These are phyloP conservation scores for Lathyrus sativus DNA, from an alignment of 306 rosid species.

Conservation along the genomic window DNA sequence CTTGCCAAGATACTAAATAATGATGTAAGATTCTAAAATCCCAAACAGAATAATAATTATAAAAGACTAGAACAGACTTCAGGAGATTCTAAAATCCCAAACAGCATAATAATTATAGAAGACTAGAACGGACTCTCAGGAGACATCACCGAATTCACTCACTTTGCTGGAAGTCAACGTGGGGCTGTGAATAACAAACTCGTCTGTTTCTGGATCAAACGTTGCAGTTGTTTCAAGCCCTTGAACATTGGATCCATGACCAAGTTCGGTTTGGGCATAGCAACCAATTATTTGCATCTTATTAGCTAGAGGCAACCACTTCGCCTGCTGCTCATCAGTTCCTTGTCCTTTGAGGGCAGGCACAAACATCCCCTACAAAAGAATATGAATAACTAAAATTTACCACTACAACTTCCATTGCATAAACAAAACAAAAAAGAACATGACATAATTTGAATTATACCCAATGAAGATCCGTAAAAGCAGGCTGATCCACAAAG, in stretches of 20 bases:
- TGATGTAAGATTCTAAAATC: slow-evolving; percentile 21
- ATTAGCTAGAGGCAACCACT: slow-evolving; percentile 89
- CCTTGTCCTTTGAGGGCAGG: slow-evolving; percentile 90
- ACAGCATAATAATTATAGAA: neutral
- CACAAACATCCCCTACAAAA: slow-evolving; percentile 84
- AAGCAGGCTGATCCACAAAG: slow-evolving; percentile 79
- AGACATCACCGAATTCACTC: slow-evolving; percentile 40
- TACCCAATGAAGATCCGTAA: slow-evolving; percentile 99
- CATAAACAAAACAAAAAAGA: slow-evolving; percentile 17
- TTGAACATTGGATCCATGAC: slow-evolving; percentile 98
- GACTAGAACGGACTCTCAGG: neutral
- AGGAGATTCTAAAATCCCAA: slow-evolving; percentile 18
- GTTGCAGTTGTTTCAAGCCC: slow-evolving; percentile 99
- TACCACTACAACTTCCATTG: neutral
- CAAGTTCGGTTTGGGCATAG: slow-evolving; percentile 99
- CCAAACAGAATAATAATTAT: too few species aligned
- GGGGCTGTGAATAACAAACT: slow-evolving; percentile 86
- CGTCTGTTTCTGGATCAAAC: slow-evolving; percentile 81
- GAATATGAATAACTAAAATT: slow-evolving; percentile 9
- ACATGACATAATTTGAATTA: slow-evolving; percentile 21
- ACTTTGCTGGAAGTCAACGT: slow-evolving; percentile 96
- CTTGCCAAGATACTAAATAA: slow-evolving; percentile 13
- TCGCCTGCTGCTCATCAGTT: slow-evolving; percentile 84
- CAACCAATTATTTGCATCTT: slow-evolving; percentile 97
- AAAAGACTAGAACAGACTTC: too few species aligned